These are phyloP conservation scores for Serendipita sp. DNA, from an alignment of 768 basidiomycete genomes.

Conservation along the genomic window DNA sequence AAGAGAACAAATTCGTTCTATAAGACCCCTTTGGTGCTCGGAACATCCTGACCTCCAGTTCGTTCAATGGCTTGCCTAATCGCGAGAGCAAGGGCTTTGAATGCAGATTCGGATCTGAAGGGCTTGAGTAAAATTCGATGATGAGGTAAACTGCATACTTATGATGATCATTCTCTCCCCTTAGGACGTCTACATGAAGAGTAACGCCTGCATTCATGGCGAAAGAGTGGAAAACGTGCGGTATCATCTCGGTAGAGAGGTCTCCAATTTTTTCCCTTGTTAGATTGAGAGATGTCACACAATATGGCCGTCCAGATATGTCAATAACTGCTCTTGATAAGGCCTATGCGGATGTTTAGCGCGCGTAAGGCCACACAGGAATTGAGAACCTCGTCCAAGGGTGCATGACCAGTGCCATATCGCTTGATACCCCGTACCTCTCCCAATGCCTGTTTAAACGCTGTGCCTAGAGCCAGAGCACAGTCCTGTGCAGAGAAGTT, in stretches of 20 bases:
- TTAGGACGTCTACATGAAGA: conserved; percentile 82
- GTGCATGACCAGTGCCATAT: conserved; percentile 93
- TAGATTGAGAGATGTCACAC: conserved; percentile 77
- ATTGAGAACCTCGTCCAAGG: conserved; percentile 73
- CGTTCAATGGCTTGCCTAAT: conserved; percentile 86
- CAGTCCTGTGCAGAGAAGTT: conserved; percentile 51
- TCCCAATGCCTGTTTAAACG: conserved; percentile 89
- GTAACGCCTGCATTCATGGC: conserved; percentile 93
- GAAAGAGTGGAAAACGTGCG: conserved; percentile 94
- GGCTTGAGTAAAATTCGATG: background rate
- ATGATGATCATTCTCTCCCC: conserved; percentile 97
- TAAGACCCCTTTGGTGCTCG: conserved; percentile 93
- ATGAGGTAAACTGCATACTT: conserved; percentile 32
- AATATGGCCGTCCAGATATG: conserved; percentile 94
- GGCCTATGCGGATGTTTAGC: conserved; percentile 35
- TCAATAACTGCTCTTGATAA: conserved; percentile 93
- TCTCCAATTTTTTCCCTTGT: conserved; percentile 88
- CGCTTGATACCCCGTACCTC: conserved; percentile 87
- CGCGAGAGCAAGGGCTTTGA: conserved; percentile 93
- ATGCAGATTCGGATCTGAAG: conserved; percentile 82
- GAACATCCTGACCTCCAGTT: conserved; percentile 81
- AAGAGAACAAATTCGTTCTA: conserved; percentile 15
- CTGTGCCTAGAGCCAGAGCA: conserved; percentile 72
- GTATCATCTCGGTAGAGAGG: conserved; percentile 93
- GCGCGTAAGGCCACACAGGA: background rate